Evolutionary conservation across 345 rosid genomes (phyloP), one percentile per base, ranked within the genome.

Genomic region (Rhodomyrtus tomentosa): DNA sequence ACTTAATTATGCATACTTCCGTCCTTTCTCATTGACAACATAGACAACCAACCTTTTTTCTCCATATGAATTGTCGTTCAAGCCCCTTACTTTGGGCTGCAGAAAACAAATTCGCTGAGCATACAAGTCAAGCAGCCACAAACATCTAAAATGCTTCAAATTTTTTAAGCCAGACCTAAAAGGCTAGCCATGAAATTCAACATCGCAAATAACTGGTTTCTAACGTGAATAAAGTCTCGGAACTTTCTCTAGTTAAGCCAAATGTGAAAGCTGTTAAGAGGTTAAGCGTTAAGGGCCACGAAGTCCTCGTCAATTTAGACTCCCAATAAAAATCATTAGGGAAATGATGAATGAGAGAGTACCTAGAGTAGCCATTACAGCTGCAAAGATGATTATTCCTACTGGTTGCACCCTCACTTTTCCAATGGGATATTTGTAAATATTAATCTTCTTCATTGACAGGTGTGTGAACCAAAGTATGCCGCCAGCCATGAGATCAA

Each of bases 341-440:
- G 52, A 81, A 25, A 48, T 48, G 80, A 18, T 40, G 50, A 81
- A 50, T 12, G 49, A 48, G 62, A 80, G 83, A 87, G 84, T 90
- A 97, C 99, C 98, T 10, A 97, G 96, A 42, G 98, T 95, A 68
- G 99, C 98, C 99, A 96, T 96, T 58, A 96, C 58, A 16, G 98
- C 99, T 32, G 98, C 98, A 86, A 96, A 95, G 83, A 95, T 89
- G 90, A 96, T 91, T 81, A 96, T 94, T 52, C 99, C 98, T 4
- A 96, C 99, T 0, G 98, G 99, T 83, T 96, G 99, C 82, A 96
- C 94, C 89, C 99, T 94, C 86, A 96, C 87, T 89, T 96, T 96
- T 48, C 99, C 99, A 40, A 96, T 95, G n/a, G 99, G 99, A 53
- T 95, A 96, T 81, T 93, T 92, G 82, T 96, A 96, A 58, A 96